These are phyloP conservation scores for Nicotiana sylvestris DNA, from an alignment of 257 asterid genomes.

Conservation along the genomic window DNA sequence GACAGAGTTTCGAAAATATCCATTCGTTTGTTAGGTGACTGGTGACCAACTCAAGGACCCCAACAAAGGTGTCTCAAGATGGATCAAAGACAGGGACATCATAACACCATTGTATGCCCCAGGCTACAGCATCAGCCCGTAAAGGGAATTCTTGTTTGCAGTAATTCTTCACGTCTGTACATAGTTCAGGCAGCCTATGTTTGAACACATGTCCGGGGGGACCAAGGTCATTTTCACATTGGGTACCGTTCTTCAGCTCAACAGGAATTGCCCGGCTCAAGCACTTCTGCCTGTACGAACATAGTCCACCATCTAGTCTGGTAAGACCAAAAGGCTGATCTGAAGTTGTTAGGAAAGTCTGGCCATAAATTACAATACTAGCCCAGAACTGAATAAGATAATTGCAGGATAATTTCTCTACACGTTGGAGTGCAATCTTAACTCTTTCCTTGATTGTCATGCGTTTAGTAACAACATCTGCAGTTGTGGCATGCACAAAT, in stretches of 20 bases:
- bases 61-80: no score
- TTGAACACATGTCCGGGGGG: background rate
- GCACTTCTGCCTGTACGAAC: background rate
- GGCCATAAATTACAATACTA: background rate
- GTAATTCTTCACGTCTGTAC: no score
- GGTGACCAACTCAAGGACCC: no score
- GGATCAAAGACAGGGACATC: no score
- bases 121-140: no score
- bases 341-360: conserved; percentile 1
- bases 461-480: background rate
- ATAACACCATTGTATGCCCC: no score
- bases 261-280: background rate
- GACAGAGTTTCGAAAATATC: no score
- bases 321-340: conserved; percentile 3
- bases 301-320: background rate
- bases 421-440: background rate
- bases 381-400: background rate
- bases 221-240: no score
- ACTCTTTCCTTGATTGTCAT: background rate
- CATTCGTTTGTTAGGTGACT: no score
- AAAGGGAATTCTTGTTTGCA: no score
- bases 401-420: background rate
- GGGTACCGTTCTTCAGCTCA: background rate
- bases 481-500: no score
- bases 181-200: background rate